phyloP scores from a whole-genome alignment of 1,139 yeast species.

The Sugiyamaella pinicola region DNA sequence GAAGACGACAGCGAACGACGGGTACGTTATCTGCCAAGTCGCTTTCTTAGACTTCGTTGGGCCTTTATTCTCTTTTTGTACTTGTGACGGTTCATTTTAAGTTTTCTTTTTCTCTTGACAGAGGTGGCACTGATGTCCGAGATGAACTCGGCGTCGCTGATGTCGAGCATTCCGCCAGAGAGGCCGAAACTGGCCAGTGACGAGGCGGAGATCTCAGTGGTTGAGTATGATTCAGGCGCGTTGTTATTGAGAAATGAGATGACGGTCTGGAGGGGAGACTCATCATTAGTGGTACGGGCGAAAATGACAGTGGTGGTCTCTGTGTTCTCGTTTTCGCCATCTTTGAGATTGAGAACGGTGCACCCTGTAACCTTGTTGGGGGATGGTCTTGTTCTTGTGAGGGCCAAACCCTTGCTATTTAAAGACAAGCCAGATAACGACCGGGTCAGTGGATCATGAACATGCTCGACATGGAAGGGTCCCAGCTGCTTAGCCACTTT shows the following conservation, averaged over 20 bases:
- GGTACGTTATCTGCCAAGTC: conserved; percentile 40
- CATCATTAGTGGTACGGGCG: conserved; percentile 24
- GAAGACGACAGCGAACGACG: not conserved
- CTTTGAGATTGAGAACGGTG: conserved; percentile 22
- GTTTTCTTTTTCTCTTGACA: conserved; percentile 49
- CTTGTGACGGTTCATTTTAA: conserved; percentile 52
- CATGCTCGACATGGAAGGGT: conserved; percentile 18
- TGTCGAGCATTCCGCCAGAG: conserved; percentile 16
- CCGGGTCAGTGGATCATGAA: conserved; percentile 9
- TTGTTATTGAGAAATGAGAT: conserved; percentile 24
- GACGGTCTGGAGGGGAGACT: conserved; percentile 25
- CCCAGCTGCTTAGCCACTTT: conserved; percentile 20
- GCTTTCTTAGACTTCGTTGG: conserved; percentile 46
- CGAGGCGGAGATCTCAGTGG: conserved; percentile 9
- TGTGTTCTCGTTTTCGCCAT: conserved; percentile 16
- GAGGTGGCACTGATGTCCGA: conserved; percentile 37
- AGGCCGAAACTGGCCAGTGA: conserved; percentile 10
- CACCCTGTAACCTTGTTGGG: conserved; percentile 22
- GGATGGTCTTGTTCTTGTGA: not conserved
- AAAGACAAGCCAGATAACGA: conserved; percentile 7
- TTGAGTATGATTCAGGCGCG: conserved; percentile 21
- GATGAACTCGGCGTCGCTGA: conserved; percentile 10
- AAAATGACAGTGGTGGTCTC: conserved; percentile 26
- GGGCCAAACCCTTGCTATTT: not conserved
- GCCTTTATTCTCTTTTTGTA: conserved; percentile 50